These are phyloP conservation scores for Cytospora chrysosperma DNA, from an alignment of 2,329 filamentous ascomycete genomes.

Conservation along the genomic window DNA sequence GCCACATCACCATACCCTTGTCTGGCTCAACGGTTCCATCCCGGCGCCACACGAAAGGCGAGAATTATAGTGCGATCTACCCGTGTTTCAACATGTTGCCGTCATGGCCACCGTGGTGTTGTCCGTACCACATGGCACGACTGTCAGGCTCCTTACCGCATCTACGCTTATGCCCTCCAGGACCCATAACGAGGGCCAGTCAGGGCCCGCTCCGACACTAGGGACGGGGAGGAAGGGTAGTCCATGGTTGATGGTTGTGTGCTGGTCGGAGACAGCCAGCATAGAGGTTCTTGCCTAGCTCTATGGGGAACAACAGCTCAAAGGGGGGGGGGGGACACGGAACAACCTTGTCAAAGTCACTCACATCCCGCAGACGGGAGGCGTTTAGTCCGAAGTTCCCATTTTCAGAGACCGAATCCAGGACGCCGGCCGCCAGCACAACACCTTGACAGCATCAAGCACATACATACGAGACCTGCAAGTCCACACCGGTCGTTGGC, in stretches of 20 bases:
- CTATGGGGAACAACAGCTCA: not conserved
- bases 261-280: not conserved
- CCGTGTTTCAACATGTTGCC: constrained; percentile 10
- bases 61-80: constrained; percentile 11
- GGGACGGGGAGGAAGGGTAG: not conserved
- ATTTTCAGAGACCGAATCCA: not conserved
- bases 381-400: constrained; percentile 7
- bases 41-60: constrained; percentile 18
- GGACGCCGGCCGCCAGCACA: not conserved
- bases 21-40: constrained; percentile 17
- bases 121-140: constrained; percentile 15
- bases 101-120: constrained; percentile 1
- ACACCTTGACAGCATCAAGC: not conserved
- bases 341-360: not conserved
- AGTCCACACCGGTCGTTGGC: not conserved
- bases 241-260: not conserved
- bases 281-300: constrained; percentile 3
- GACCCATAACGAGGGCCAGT: not conserved
- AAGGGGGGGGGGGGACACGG: not conserved
- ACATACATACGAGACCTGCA: not conserved
- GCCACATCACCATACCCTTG: constrained; percentile 7
- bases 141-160: not conserved
- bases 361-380: constrained; percentile 7
- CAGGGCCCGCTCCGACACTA: constrained; percentile 5
- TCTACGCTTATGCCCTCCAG: not conserved